Evolutionary conservation across 495 filamentous ascomycete genomes (phyloP).

Genomic region (Neurospora sp.): DNA sequence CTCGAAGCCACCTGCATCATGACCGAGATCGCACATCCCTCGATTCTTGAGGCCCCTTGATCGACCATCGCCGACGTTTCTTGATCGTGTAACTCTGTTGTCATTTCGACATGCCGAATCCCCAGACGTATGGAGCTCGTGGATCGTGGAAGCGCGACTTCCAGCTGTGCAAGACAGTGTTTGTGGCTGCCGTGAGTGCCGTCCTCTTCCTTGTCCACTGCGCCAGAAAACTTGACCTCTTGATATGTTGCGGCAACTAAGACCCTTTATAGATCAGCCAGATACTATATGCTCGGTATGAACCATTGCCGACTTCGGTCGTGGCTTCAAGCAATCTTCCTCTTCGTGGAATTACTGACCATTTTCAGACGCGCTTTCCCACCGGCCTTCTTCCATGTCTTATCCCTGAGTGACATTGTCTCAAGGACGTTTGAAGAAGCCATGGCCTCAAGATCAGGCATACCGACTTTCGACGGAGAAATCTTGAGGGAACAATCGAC

Average conservation of each 20-base stretch:
- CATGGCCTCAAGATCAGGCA: constrained; percentile 1
- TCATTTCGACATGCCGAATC: not conserved
- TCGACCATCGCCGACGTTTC: not conserved
- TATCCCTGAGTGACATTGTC: constrained; percentile 3
- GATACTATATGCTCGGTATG: constrained; percentile 15
- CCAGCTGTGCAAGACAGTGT: constrained; percentile 13
- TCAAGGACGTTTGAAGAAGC: constrained; percentile 9
- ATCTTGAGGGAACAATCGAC: constrained; percentile 4
- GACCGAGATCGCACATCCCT: not conserved
- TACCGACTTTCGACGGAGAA: constrained; percentile 3
- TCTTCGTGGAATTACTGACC: not conserved
- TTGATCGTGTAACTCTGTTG: not conserved
- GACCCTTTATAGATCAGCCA: constrained; percentile 12
- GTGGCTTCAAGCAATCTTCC: not conserved
- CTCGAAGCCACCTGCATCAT: not conserved
- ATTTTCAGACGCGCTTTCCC: constrained; percentile 9
- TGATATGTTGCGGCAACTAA: not conserved
- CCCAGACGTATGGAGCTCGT: not conserved
- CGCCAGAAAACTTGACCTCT: not conserved
- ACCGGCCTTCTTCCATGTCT: constrained; percentile 11
- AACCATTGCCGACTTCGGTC: not conserved
- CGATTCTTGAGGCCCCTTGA: not conserved
- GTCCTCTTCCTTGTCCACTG: not conserved
- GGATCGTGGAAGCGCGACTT: constrained; percentile 6
- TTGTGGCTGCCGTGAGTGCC: constrained; percentile 10